Conservation (phyloP, 192 early-diverging fungal genomes). For the Gryganskiella cystojenkinii region DNA sequence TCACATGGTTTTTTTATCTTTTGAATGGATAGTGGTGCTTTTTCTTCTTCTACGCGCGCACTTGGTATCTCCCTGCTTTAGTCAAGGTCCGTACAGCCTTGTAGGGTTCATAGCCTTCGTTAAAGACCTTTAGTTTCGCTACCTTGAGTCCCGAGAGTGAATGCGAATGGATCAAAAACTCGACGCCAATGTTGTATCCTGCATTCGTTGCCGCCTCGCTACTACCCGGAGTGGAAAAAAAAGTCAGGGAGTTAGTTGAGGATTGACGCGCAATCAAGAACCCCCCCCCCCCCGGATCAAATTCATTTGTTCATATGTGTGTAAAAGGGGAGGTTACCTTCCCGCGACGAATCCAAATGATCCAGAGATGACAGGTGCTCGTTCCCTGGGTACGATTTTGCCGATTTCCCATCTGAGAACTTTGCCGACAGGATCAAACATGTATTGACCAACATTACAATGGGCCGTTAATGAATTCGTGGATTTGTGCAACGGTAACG, state of each 20-base stretch:
- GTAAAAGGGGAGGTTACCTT: conserved; percentile 1
- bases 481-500: conserved; percentile 68
- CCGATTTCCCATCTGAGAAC: conserved; percentile 73
- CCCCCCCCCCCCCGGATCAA: too few species aligned
- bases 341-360: conserved; percentile 60
- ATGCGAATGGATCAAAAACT: conserved; percentile 78
- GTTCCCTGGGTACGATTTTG: conserved; percentile 66
- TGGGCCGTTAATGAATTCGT: conserved; percentile 68
- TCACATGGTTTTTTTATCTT: too few species aligned
- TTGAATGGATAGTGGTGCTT: too few species aligned
- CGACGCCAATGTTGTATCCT: conserved; percentile 67
- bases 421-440: conserved; percentile 77
- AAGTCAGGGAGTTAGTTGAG: too few species aligned
- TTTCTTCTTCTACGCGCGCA: conserved; percentile 55
- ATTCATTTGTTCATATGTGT: neutral
- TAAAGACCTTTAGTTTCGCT: conserved; percentile 73
- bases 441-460: conserved; percentile 72
- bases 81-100: conserved; percentile 73
- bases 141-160: conserved; percentile 79
- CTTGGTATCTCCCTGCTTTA: conserved; percentile 71
- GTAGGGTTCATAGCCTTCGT: conserved; percentile 83
- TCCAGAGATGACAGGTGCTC: conserved; percentile 71
- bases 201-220: conserved; percentile 59
- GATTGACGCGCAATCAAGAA: too few species aligned
- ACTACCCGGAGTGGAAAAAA: neutral